phyloP scores from a whole-genome alignment of 1,284 basidiomycete genomes.

The Cutaneotrichosporon sp. region DNA sequence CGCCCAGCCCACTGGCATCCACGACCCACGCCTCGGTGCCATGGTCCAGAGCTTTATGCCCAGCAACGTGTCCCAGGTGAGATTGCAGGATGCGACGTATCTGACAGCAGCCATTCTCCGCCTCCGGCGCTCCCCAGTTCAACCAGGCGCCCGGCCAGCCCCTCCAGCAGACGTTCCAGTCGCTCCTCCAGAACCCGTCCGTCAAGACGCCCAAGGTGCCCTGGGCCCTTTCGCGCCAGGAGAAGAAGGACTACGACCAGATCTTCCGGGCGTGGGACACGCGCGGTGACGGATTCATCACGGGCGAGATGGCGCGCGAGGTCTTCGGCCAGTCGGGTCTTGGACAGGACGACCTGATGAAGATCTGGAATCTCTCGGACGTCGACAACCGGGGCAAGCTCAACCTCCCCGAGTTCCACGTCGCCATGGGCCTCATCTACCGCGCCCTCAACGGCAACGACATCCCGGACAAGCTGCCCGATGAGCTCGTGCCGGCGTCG shows the following conservation, averaged over 20 bases:
- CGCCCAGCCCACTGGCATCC: conserved; percentile 46
- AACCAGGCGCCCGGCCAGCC: conserved; percentile 47
- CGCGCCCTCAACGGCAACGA: conserved; percentile 90
- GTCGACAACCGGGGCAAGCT: conserved; percentile 88
- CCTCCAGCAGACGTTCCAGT: conserved; percentile 60
- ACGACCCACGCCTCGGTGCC: conserved; percentile 78
- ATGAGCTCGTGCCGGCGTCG: conserved; percentile 90
- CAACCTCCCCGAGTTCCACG: conserved; percentile 95
- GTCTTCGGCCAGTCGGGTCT: conserved; percentile 95
- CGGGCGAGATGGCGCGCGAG: conserved; percentile 80
- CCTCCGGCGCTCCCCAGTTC: conserved; percentile 62
- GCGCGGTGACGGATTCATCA: conserved; percentile 75
- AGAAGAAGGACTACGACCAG: conserved; percentile 96
- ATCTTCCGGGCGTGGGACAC: conserved; percentile 97
- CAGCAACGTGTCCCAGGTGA: conserved; percentile 52
- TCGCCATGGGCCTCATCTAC: conserved; percentile 98
- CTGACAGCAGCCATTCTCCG: conserved; percentile 38
- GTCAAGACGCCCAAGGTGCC: conserved; percentile 73
- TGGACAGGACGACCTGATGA: conserved; percentile 84
- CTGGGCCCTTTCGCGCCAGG: conserved; percentile 84
- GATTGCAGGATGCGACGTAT: conserved; percentile 29
- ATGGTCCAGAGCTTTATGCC: conserved; percentile 85
- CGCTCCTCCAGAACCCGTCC: conserved; percentile 64
- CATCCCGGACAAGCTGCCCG: conserved; percentile 81
- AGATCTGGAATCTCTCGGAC: conserved; percentile 92